Percentiles rank a stretch among this genome's conserved stretches.
phyloP scores from a whole-genome alignment of 768 basidiomycete genomes.

The Tylopilus cervinicoccineus region DNA sequence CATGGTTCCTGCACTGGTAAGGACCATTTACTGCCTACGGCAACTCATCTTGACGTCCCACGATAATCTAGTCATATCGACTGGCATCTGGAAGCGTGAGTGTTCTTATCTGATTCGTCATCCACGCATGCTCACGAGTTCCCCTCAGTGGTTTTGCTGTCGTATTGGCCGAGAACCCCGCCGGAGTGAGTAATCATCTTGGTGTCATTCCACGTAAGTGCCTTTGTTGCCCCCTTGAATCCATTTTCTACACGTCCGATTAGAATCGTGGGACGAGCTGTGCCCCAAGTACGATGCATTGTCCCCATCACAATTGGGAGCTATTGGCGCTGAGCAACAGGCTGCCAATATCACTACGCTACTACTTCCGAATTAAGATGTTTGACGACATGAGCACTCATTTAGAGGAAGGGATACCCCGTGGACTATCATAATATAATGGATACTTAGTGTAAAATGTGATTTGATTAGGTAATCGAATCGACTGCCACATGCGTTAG shows the following conservation, averaged over 20 bases:
- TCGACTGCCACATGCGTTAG: no score
- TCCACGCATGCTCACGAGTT: neutral
- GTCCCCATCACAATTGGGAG: constrained; percentile 19
- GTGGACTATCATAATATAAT: no score
- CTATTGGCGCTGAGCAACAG: constrained; percentile 10
- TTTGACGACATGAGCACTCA: neutral
- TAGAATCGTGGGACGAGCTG: constrained; percentile 24
- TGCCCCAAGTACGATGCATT: constrained; percentile 24
- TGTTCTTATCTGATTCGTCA: neutral
- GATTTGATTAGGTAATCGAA: neutral
- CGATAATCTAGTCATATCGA: constrained; percentile 23
- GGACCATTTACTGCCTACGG: neutral
- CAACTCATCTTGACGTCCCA: neutral
- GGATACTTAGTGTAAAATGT: neutral
- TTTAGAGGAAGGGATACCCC: neutral
- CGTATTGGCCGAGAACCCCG: constrained; percentile 24
- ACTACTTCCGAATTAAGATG: constrained; percentile 13
- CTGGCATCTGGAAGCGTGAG: constrained; percentile 27
- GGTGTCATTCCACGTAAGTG: constrained; percentile 15
- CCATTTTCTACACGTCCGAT: neutral
- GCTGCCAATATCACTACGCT: constrained; percentile 18
- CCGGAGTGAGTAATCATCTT: constrained; percentile 13
- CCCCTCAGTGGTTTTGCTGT: constrained; percentile 23
- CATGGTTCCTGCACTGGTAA: constrained; percentile 47
- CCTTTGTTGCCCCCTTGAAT: neutral